Percentiles rank a stretch among this genome's conserved stretches.
These are phyloP conservation scores for Sistotremastrum niveocremeum DNA, from an alignment of 768 basidiomycete species.

Conservation along the genomic window DNA sequence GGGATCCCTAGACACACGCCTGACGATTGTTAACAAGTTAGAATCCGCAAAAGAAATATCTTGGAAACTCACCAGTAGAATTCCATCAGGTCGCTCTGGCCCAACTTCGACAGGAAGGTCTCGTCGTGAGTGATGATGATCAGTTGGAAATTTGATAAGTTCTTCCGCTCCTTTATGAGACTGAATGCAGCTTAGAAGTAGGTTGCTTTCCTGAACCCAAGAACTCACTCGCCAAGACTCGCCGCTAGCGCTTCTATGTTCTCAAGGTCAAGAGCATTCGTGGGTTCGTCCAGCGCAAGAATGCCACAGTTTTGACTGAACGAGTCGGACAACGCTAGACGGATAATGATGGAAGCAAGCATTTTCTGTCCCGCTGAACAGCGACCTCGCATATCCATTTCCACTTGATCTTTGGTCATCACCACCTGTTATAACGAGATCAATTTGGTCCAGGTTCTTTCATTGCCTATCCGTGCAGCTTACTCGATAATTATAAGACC, in stretches of 20 bases:
- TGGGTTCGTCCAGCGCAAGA: constrained; percentile 93
- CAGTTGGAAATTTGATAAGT: constrained; percentile 87
- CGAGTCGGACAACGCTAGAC: constrained; percentile 91
- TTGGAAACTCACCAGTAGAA: constrained; percentile 64
- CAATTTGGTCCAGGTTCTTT: constrained; percentile 2
- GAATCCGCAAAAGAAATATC: neutral
- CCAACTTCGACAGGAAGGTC: constrained; percentile 81
- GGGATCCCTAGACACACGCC: constrained; percentile 65
- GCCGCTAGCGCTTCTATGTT: constrained; percentile 90
- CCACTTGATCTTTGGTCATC: constrained; percentile 98
- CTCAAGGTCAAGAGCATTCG: constrained; percentile 91
- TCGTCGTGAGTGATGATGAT: constrained; percentile 98
- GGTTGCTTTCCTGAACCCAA: neutral
- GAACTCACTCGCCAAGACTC: constrained; percentile 78
- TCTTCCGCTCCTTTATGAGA: constrained; percentile 87
- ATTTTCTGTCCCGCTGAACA: constrained; percentile 99
- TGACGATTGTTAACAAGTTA: constrained; percentile 16
- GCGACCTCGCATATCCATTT: constrained; percentile 99
- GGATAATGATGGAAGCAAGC: constrained; percentile 94
- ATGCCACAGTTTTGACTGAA: constrained; percentile 98
- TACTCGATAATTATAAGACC: constrained; percentile 95
- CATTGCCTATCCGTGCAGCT: constrained; percentile 12
- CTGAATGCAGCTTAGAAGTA: constrained; percentile 24
- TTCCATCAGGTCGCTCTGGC: constrained; percentile 86
- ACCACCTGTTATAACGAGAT: constrained; percentile 52